Conservation (phyloP, 805 yeast species). For the Danielia reshetovae region DNA sequence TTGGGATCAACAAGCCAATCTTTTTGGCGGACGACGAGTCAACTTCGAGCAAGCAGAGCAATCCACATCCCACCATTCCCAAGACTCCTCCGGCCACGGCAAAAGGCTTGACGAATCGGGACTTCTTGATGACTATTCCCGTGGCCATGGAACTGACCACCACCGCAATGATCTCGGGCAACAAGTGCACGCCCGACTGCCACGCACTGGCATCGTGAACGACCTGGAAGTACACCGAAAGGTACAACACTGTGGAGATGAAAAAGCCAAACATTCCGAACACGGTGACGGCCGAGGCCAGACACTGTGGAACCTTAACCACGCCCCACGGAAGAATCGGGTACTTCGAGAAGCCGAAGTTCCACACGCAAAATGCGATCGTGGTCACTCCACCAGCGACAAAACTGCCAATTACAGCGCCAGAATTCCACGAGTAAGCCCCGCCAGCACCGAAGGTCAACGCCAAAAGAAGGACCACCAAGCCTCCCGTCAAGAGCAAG, state of each 20-base stretch:
- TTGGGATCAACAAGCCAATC: slow-evolving; percentile 44
- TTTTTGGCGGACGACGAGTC: slow-evolving; percentile 32
- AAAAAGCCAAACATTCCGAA: slow-evolving; percentile 17
- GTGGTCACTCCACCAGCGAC: slow-evolving; percentile 19
- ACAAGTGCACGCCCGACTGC: slow-evolving; percentile 42
- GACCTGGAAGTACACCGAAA: slow-evolving; percentile 49
- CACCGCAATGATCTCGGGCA: slow-evolving; percentile 41
- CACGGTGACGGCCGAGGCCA: slow-evolving; percentile 13
- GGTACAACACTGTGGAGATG: slow-evolving; percentile 21
- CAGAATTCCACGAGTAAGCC: slow-evolving; percentile 19
- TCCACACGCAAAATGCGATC: slow-evolving; percentile 18
- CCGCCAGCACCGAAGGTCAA: slow-evolving; percentile 22
- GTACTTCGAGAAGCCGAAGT: slow-evolving; percentile 13
- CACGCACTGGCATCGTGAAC: slow-evolving; percentile 38
- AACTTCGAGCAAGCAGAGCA: slow-evolving; percentile 36
- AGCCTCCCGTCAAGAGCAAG: slow-evolving; percentile 16
- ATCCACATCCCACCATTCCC: slow-evolving; percentile 43
- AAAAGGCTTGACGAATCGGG: slow-evolving; percentile 40
- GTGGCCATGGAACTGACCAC: slow-evolving; percentile 31
- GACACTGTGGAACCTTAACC: slow-evolving; percentile 10
- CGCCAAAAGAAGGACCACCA: slow-evolving; percentile 21
- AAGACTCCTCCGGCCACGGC: slow-evolving; percentile 31
- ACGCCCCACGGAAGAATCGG: slow-evolving; percentile 19
- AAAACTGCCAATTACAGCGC: slow-evolving; percentile 21
- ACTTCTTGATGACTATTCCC: slow-evolving; percentile 37